Evolutionary conservation across 2,329 filamentous ascomycete genomes (phyloP), one percentile per base, ranked within the genome.

Genomic region (Apiospora aurea): DNA sequence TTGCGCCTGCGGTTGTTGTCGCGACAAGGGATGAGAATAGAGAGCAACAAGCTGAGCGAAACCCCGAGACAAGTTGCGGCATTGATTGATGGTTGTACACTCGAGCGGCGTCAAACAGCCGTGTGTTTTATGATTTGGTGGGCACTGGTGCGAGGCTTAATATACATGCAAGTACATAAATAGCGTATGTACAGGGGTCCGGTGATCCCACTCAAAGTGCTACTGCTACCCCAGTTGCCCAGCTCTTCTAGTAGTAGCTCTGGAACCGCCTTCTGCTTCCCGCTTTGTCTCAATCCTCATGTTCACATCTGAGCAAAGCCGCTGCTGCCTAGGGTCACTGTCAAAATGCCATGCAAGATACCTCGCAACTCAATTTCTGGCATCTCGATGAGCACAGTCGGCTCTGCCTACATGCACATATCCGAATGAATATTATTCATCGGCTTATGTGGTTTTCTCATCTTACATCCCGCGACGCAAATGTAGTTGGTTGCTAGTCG

Each of bases 51-150:
- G 7, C 29, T 21, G 21, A 34, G 29, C 57, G 34, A 64, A 64
- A 64, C 11, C 18, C 34, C 57, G 34, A 64, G 57, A 64, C 34
- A 21, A 11, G 10, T 14, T 64, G 57, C 57, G 13, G 34, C 57
- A 64, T 24, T 64, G 57, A 41, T 41, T 21, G 34, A 64, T n/a
- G 34, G 57, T 64, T 41, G 57, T 64, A 64, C 34, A 7, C 34
- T 64, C 10, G 57, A 38, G 57, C 57, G 53, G 53, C 57, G 57
- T 64, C 57, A 64, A 64, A 64, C 57, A 21, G 18, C 57, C 57
- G 57, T 64, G 57, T 64, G 57, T 64, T 64, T 64, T 64, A 64
- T 41, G 34, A n/a, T 64, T 64, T 64, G 57, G 34, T 41, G 34
- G 34, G 34, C n/a, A n/a, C 29, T 64, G 57, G 57, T 64, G 57